These are phyloP conservation scores for Eucalyptus grandis DNA, from an alignment of 345 rosid species.

Conservation along the genomic window DNA sequence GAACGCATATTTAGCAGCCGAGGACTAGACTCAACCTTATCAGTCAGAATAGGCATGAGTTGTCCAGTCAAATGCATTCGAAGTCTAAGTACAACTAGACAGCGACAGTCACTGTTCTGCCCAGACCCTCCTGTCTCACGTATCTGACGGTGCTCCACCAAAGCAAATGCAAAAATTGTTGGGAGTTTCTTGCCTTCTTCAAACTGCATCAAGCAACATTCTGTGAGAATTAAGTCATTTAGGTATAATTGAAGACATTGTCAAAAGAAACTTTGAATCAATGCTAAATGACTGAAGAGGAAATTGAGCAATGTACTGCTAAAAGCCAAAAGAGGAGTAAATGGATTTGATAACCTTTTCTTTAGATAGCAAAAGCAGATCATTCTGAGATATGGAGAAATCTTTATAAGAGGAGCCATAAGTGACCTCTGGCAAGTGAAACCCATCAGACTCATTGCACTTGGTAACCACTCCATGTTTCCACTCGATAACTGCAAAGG, in stretches of 20 bases:
- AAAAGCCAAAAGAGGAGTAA: neutral
- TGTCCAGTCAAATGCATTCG: slow-evolving; percentile 84
- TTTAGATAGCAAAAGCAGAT: slow-evolving; percentile 68
- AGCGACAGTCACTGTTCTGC: neutral
- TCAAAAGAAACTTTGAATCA: neutral
- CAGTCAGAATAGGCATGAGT: slow-evolving; percentile 24
- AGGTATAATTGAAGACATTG: neutral
- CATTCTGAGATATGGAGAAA: slow-evolving; percentile 56
- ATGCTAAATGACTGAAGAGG: neutral
- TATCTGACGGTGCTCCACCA: slow-evolving; percentile 67
- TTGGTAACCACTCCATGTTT: slow-evolving; percentile 59
- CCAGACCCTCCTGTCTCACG: neutral
- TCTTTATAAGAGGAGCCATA: slow-evolving; percentile 37
- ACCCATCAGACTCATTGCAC: slow-evolving; percentile 67
- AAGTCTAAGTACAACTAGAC: slow-evolving; percentile 41
- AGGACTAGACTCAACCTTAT: slow-evolving; percentile 21
- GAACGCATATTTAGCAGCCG: slow-evolving; percentile 49
- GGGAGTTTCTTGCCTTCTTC: slow-evolving; percentile 39
- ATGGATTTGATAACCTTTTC: slow-evolving; percentile 39
- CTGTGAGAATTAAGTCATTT: neutral
- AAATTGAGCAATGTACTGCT: neutral
- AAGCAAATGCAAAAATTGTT: slow-evolving; percentile 72
- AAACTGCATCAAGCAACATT: slow-evolving; percentile 27
- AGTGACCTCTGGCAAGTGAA: slow-evolving; percentile 38
- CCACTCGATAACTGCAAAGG: slow-evolving; percentile 39